Base-by-base conservation (phyloP, 179 eudicot species). In the Camellia oleifera region DNA sequence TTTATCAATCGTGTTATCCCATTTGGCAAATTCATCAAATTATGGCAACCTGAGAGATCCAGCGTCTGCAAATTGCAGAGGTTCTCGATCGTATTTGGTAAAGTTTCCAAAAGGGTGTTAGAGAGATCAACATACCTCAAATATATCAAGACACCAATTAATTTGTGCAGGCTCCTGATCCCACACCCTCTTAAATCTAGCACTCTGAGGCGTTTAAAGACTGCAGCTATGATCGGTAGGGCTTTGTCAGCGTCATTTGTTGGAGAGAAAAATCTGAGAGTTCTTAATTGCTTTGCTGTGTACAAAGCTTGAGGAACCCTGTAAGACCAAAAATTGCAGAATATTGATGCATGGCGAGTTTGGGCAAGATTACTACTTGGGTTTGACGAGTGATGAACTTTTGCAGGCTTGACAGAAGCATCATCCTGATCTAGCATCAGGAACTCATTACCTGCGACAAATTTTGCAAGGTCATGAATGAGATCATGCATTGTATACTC, bases 1-100 rank as follows among this genome's bases (percentile, higher is more conserved):
- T 73, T 80, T 14, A 40, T 46, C 65, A 80, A 73, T 9, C 20
- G 56, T 9, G 70, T 57, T 26, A 73, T 23, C 8, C 73, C 72
- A 62, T 60, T 8, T 50, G 82, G 82, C 77, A 80, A 54, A 44
- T 62, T 13, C 52, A 18, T 32, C 48, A 80, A 69, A 64, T 80
- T 32, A 14, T 73, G 18, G 42, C 82, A 80, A 53, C 71, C 69
- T 2, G 72, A 18, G 53, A 80, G 64, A 54, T 80, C 60, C n/a
- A 80, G 20, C 13, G 82, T 80, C 9, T 80, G 82, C 82, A 80
- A 65, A 52, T 73, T 73, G 23, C 63, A 63, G 72, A 80, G 82
- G 9, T 40, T 11, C 54, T 76, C 15, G 53, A 80, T 44, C 0
- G 77, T 73, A 23, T 50, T 58, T 20, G 82, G 82, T 64, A 80